A percentile compares a stretch with the other conserved stretches of the same genome.
phyloP scores from a whole-genome alignment of 2,329 filamentous ascomycete genomes.

The Thermochaetoides dissita region DNA sequence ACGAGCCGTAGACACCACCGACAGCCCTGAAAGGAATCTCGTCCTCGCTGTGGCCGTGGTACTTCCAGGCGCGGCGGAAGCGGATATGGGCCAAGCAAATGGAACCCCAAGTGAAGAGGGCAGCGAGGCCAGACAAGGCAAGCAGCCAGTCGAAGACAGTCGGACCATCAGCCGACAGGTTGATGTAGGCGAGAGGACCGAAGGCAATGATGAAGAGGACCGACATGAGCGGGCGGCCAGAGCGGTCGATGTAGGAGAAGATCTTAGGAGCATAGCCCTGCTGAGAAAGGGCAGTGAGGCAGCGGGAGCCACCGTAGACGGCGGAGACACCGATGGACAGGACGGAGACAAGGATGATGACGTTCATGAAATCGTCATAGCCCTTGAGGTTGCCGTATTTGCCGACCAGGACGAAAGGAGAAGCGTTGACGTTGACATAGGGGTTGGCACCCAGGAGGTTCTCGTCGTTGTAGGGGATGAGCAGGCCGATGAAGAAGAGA shows the following conservation, averaged over 20 bases:
- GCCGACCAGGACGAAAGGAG: constrained; percentile 37
- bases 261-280: constrained; percentile 41
- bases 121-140: constrained; percentile 46
- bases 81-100: constrained; percentile 54
- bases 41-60: constrained; percentile 44
- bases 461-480: constrained; percentile 28
- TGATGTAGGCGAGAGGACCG: constrained; percentile 34
- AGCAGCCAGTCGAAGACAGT: constrained; percentile 51
- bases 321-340: constrained; percentile 40
- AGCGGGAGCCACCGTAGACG: constrained; percentile 42
- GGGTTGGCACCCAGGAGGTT: constrained; percentile 32
- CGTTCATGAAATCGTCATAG: constrained; percentile 38
- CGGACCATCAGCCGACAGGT: constrained; percentile 29
- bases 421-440: constrained; percentile 28
- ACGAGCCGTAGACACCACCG: constrained; percentile 49
- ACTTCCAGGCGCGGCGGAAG: constrained; percentile 48
- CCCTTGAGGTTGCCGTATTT: constrained; percentile 33
- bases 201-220: constrained; percentile 32
- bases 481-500: constrained; percentile 34
- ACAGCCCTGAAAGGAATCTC: constrained; percentile 50
- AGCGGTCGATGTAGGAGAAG: constrained; percentile 39
- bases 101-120: constrained; percentile 52
- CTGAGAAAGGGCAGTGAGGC: constrained; percentile 40
- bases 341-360: constrained; percentile 39
- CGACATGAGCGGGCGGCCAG: constrained; percentile 35